phyloP scores from a whole-genome alignment of 208 protist species.

The Herpetomonas muscarum region DNA sequence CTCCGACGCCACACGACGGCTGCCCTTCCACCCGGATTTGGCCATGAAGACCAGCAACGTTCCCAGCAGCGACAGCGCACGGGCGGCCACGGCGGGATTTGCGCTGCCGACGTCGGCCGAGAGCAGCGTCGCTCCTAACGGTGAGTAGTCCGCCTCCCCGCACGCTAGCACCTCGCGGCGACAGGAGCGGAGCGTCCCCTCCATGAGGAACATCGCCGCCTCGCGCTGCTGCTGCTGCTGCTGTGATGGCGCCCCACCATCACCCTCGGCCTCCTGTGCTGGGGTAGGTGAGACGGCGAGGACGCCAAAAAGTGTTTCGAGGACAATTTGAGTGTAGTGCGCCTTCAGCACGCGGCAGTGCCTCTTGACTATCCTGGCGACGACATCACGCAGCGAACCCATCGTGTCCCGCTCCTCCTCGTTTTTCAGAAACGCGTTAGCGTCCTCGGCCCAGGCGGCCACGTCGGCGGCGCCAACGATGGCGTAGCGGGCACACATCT shows the following conservation, averaged over 20 bases:
- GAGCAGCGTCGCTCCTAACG: conserved; percentile 29
- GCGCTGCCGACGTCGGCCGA: conserved; percentile 17
- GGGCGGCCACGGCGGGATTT: conserved; percentile 26
- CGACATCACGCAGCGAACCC: conserved; percentile 37
- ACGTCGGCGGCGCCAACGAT: conserved; percentile 19
- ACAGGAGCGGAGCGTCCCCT: conserved; percentile 27
- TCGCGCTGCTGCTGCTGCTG: conserved; percentile 38
- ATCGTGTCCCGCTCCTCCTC: conserved; percentile 54
- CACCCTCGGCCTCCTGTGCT: conserved; percentile 1
- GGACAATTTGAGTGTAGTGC: conserved; percentile 30
- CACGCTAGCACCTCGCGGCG: conserved; percentile 17
- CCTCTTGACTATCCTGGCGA: conserved; percentile 23
- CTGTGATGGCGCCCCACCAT: too few species aligned
- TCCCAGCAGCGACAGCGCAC: conserved; percentile 37
- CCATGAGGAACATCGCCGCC: conserved; percentile 47
- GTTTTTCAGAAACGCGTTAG: conserved; percentile 40
- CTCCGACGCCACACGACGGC: background rate
- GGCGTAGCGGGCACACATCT: conserved; percentile 35
- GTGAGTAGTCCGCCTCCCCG: conserved; percentile 29
- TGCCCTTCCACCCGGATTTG: background rate
- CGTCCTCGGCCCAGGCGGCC: conserved; percentile 20
- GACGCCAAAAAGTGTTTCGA: conserved; percentile 24
- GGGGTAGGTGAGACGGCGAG: background rate
- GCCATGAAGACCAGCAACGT: conserved; percentile 23
- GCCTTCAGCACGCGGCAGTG: conserved; percentile 29